These are phyloP conservation scores for Leccinum incarnatum DNA, from an alignment of 768 basidiomycete genomes.

Conservation along the genomic window DNA sequence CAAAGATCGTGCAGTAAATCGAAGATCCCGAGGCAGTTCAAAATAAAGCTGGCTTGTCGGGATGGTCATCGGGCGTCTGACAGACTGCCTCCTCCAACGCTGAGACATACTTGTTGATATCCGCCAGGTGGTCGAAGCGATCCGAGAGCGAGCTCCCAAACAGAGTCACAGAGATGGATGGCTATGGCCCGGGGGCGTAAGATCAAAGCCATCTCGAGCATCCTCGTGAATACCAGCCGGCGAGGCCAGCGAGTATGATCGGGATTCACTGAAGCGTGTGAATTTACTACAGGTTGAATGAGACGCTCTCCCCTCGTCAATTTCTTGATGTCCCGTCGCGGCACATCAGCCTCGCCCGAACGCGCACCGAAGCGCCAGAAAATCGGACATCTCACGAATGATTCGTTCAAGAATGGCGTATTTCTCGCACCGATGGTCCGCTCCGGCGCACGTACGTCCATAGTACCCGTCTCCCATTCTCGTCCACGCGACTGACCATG, in stretches of 20 bases:
- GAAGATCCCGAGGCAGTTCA: no score
- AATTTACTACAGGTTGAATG: neutral
- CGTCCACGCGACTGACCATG: slow-evolving; percentile 6
- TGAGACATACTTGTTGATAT: no score
- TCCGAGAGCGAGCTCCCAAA: no score
- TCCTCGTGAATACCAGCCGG: no score
- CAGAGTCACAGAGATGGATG: no score
- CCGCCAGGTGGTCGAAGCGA: no score
- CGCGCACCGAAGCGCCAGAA: slow-evolving; percentile 51
- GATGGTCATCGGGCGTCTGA: neutral
- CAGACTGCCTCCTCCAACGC: no score
- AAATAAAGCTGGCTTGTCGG: neutral
- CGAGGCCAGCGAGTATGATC: no score
- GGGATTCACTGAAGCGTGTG: neutral
- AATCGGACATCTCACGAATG: slow-evolving; percentile 56
- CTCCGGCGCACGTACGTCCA: slow-evolving; percentile 75
- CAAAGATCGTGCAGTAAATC: no score
- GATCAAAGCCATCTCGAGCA: no score
- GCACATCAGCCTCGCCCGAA: slow-evolving; percentile 39
- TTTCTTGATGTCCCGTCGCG: slow-evolving; percentile 46
- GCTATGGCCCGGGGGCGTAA: no score
- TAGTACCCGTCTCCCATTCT: neutral
- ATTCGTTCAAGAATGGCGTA: slow-evolving; percentile 84
- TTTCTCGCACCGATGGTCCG: slow-evolving; percentile 99
- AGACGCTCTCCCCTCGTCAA: neutral